Evolutionary conservation across 2,329 filamentous ascomycete genomes (phyloP).

Genomic region (Colletotrichum sublineola): DNA sequence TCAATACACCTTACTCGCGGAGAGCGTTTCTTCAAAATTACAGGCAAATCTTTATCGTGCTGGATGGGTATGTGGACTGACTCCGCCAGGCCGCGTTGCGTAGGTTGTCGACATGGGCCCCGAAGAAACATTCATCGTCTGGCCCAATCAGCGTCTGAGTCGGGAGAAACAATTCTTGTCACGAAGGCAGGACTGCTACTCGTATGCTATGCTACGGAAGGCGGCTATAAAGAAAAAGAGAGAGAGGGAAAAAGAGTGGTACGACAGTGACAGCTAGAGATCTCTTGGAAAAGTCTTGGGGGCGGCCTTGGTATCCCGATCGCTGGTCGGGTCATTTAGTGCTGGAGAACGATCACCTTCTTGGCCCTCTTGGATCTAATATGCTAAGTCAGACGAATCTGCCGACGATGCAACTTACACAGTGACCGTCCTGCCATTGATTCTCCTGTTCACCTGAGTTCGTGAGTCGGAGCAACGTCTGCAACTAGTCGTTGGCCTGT

Average conservation of each 20-base stretch:
- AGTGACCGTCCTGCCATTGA: not conserved
- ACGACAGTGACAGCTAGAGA: not conserved
- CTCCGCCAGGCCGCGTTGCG: conserved; percentile 9
- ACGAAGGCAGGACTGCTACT: not conserved
- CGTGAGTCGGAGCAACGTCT: conserved; percentile 10
- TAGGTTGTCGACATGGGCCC: not conserved
- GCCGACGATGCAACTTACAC: not conserved
- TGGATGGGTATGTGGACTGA: not conserved
- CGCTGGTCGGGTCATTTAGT: conserved; percentile 5
- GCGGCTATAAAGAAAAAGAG: not conserved
- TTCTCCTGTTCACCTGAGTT: not conserved
- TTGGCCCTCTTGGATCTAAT: conserved; percentile 10
- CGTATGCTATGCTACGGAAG: conserved; percentile 1
- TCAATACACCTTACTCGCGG: too few species aligned
- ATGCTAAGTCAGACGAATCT: not conserved
- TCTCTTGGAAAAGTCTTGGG: conserved; percentile 41
- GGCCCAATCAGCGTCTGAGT: conserved; percentile 10
- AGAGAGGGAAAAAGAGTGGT: too few species aligned
- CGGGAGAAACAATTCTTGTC: conserved; percentile 22
- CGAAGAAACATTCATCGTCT: conserved; percentile 6
- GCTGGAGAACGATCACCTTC: conserved; percentile 10
- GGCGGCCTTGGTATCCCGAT: conserved; percentile 38
- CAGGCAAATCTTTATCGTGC: not conserved
- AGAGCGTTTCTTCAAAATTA: not conserved
- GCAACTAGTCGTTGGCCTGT: conserved; percentile 10